phyloP scores from a whole-genome alignment of 805 yeast species.

The Saccharomyces jurei region DNA sequence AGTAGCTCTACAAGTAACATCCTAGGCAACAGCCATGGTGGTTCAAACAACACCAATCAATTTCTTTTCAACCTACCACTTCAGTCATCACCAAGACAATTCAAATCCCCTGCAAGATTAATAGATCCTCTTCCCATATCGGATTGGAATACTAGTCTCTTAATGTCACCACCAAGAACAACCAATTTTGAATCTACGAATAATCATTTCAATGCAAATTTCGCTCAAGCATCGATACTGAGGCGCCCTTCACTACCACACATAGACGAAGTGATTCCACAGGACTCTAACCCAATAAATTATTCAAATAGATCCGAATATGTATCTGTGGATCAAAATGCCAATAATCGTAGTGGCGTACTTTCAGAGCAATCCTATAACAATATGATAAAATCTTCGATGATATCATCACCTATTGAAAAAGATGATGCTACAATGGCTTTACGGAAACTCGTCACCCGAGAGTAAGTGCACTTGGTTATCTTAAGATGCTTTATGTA shows the following conservation, averaged over 20 bases:
- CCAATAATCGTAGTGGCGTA: neutral
- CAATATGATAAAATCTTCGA: neutral
- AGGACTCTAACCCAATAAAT: neutral
- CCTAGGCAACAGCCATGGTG: neutral
- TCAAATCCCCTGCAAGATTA: constrained; percentile 4
- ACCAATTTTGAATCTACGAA: neutral
- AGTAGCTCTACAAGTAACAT: neutral
- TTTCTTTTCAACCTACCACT: constrained; percentile 6
- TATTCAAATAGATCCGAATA: neutral
- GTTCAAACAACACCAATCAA: neutral
- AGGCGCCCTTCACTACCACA: neutral
- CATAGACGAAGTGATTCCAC: neutral
- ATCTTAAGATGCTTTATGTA: neutral
- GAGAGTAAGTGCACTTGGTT: neutral
- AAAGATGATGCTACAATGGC: neutral
- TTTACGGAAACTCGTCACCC: neutral
- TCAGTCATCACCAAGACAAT: constrained; percentile 11
- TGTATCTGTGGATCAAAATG: neutral
- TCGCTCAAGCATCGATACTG: neutral
- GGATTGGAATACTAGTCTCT: neutral
- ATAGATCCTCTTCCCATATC: neutral
- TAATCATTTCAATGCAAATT: neutral
- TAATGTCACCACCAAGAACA: neutral
- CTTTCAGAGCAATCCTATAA: neutral
- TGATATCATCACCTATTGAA: neutral